Percentiles rank a stretch among this genome's conserved stretches.
Evolutionary conservation across 192 early-diverging fungal genomes (phyloP).

Genomic region (Rhizoclosmatium sp.): DNA sequence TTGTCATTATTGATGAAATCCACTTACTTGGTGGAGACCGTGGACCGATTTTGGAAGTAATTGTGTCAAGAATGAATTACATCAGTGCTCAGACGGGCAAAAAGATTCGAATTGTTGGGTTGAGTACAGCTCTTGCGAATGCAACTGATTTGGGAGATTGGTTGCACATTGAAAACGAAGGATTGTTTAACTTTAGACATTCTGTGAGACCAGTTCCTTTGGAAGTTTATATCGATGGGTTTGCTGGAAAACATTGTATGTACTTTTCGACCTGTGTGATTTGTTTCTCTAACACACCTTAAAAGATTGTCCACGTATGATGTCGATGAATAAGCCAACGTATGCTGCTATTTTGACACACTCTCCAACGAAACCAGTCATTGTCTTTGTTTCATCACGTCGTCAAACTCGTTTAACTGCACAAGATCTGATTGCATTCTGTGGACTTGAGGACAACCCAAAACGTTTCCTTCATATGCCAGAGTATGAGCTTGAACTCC

Average conservation of each 20-base stretch:
- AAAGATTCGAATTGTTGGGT: conserved; percentile 89
- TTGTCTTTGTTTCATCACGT: conserved; percentile 98
- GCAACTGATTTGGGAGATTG: conserved; percentile 96
- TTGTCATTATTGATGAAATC: conserved; percentile 98
- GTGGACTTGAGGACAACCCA: conserved; percentile 93
- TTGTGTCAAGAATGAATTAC: conserved; percentile 98
- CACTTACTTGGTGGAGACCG: conserved; percentile 96
- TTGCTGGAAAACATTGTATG: conserved; percentile 88
- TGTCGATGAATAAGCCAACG: conserved; percentile 97
- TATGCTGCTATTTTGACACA: conserved; percentile 94
- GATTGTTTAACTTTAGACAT: conserved; percentile 96
- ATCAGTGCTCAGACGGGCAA: conserved; percentile 81
- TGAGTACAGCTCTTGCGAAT: conserved; percentile 97
- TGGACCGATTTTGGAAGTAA: conserved; percentile 96
- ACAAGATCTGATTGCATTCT: conserved; percentile 93
- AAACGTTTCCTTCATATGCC: conserved; percentile 86
- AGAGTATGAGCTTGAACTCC: conserved; percentile 78
- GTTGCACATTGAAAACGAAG: conserved; percentile 86
- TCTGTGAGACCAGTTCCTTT: conserved; percentile 97
- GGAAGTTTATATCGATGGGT: conserved; percentile 97
- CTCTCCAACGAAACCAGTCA: conserved; percentile 91
- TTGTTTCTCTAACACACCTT: not conserved
- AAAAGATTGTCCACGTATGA: conserved; percentile 92
- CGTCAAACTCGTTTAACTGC: conserved; percentile 96
- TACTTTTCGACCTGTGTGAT: not conserved